Evolutionary conservation across 2,329 filamentous ascomycete genomes (phyloP), one percentile per base, ranked within the genome.

Genomic region (Orbilia oligospora): DNA sequence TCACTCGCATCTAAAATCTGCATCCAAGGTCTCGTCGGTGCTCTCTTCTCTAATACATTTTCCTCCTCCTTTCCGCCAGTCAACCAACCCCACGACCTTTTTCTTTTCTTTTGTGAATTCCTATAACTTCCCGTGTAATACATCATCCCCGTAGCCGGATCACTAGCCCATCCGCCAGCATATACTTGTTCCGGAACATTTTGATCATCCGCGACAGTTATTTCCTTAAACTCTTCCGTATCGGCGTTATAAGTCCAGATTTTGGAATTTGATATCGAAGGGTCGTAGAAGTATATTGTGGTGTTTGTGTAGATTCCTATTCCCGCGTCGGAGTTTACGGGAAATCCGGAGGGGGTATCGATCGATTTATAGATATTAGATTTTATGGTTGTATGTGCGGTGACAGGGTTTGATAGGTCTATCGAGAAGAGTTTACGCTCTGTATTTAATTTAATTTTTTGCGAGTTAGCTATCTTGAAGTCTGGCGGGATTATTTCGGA

Each of bases 141-240:
- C 75, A 78, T 78, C 55, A 36, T 33, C 53, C 75, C 75, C 18
- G 75, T 78, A 33, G 68, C 75, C 22, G 75, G 75, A 64, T 78
- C 75, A 33, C 68, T 78, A 33, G 75, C 53, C 36, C 49, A 72
- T 18, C 75, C 75, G 10, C 75, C 75, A 2, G 61, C 18, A 36
- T 48, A 78, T 9, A 56, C 8, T 30, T 78, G 75, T 18, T 49
- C 68, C 0, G 75, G 68, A 6, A 69, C 68, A 51, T 78, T 78
- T 22, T 78, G 61, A 5, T 58, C 53, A 14, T 65, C 68, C 9
- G 33, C 55, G 5, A 78, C 33, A 8, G 53, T 64, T 5, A 69
- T 36, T 20, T 69, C 14, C n/a, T 18, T 36, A 61, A 78, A 78
- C 5, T 64, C 41, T 4, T 69, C 55, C 10, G 49, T 72, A 27